Conservation (phyloP, 768 basidiomycete species). For the Trichaptum fuscoviolaceum region DNA sequence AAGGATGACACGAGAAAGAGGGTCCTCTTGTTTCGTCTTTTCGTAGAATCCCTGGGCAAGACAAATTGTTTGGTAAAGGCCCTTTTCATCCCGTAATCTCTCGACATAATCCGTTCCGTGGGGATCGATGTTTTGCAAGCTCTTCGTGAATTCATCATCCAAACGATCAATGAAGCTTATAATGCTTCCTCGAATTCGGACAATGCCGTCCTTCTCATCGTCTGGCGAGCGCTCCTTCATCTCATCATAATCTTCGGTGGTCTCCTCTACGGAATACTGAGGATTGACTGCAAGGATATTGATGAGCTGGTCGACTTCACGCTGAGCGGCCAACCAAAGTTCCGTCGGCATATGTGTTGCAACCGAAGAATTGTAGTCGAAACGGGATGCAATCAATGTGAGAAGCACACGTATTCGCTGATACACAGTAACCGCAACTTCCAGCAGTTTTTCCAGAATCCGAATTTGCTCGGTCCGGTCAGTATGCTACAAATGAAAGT, state of each 20-base stretch:
- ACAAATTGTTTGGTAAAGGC: constrained; percentile 89
- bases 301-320: constrained; percentile 85
- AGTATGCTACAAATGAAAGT: constrained; percentile 63
- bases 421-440: constrained; percentile 83
- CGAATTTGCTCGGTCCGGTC: constrained; percentile 93
- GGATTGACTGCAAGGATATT: constrained; percentile 67
- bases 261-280: constrained; percentile 80
- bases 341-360: constrained; percentile 88
- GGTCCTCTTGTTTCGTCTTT: constrained; percentile 67
- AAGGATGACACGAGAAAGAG: constrained; percentile 86
- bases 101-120: constrained; percentile 99
- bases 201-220: constrained; percentile 63
- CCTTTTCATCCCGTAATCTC: constrained; percentile 92
- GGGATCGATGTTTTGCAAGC: constrained; percentile 95
- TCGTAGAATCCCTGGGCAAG: constrained; percentile 92
- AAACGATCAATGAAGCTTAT: constrained; percentile 95
- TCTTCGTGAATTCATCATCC: constrained; percentile 97
- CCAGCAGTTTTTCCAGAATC: constrained; percentile 80
- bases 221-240: constrained; percentile 74
- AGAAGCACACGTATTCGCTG: constrained; percentile 93
- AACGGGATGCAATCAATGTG: constrained; percentile 88
- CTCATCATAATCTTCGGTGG: constrained; percentile 90
- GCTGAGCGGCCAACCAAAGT: constrained; percentile 82
- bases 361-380: constrained; percentile 92
- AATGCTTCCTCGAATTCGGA: constrained; percentile 89